A percentile compares a stretch with the other conserved stretches of the same genome.
Conservation (phyloP, 345 rosid species). For the Carallia brachiata region DNA sequence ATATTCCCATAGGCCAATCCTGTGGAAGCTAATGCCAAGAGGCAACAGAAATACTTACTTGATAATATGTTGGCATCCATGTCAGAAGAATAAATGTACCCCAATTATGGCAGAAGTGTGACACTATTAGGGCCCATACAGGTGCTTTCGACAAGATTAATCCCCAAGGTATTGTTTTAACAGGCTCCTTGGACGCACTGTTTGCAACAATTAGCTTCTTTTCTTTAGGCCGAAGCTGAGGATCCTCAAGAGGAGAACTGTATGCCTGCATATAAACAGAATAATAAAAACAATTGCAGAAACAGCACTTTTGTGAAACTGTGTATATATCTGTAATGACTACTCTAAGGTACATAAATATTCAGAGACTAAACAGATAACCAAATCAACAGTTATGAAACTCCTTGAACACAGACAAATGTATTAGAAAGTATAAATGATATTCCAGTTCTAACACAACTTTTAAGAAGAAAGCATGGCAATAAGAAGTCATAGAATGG, state of each 20-base stretch:
- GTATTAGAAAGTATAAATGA: background rate
- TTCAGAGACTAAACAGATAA: background rate
- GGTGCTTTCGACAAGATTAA: conserved; percentile 79
- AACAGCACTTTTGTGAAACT: background rate
- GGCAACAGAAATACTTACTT: conserved; percentile 43
- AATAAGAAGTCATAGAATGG: background rate
- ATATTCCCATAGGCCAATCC: background rate
- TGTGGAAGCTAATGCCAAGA: background rate
- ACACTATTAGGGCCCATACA: conserved; percentile 81
- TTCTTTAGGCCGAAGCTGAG: conserved; percentile 61
- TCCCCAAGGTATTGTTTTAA: conserved; percentile 79
- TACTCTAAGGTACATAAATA: background rate
- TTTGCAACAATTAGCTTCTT: conserved; percentile 56
- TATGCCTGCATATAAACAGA: conserved; percentile 52
- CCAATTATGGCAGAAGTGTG: conserved; percentile 93
- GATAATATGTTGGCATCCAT: conserved; percentile 98
- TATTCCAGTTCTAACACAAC: background rate
- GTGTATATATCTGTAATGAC: no score
- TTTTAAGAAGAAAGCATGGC: conserved; percentile 11
- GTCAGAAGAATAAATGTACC: conserved; percentile 94
- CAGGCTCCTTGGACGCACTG: conserved; percentile 60
- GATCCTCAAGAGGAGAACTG: conserved; percentile 85
- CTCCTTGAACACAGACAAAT: background rate
- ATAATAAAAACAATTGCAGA: background rate
- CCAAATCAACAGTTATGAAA: background rate